Percentiles rank a stretch among this genome's conserved stretches.
Conservation (phyloP, 2,329 filamentous ascomycete species). For the Colletotrichum tanaceti region DNA sequence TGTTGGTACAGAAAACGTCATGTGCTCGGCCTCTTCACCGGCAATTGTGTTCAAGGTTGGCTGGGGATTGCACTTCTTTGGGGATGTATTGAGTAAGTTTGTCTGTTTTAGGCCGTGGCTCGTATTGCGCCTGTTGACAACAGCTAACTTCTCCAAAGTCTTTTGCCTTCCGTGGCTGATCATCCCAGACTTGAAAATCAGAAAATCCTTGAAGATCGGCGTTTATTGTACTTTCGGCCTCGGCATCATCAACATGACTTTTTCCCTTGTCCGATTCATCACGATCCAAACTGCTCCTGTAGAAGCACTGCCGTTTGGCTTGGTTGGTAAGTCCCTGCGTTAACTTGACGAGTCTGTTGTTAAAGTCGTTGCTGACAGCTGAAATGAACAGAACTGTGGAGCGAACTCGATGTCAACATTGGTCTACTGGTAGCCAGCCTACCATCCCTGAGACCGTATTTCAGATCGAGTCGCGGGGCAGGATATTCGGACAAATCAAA, state of each 20-base stretch:
- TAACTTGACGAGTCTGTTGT: neutral
- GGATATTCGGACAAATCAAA: slow-evolving; percentile 31
- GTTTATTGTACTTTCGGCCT: slow-evolving; percentile 36
- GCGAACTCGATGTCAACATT: slow-evolving; percentile 33
- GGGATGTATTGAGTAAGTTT: slow-evolving; percentile 18
- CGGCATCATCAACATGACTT: slow-evolving; percentile 37
- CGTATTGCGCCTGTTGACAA: neutral
- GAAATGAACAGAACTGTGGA: slow-evolving; percentile 24
- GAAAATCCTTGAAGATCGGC: slow-evolving; percentile 21
- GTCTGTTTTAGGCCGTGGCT: too few relatives aligned
- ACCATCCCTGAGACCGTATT: slow-evolving; percentile 33
- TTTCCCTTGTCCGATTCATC: slow-evolving; percentile 35
- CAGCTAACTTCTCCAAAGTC: slow-evolving; percentile 3
- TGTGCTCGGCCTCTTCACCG: slow-evolving; percentile 31
- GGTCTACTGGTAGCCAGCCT: slow-evolving; percentile 32
- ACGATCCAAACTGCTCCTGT: slow-evolving; percentile 31
- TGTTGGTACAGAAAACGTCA: slow-evolving; percentile 20
- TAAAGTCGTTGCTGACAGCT: neutral
- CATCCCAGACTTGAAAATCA: slow-evolving; percentile 33
- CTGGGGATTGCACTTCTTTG: slow-evolving; percentile 36
- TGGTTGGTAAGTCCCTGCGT: slow-evolving; percentile 18
- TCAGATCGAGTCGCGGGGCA: slow-evolving; percentile 24
- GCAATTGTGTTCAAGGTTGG: slow-evolving; percentile 33
- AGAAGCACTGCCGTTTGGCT: slow-evolving; percentile 27
- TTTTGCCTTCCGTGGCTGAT: slow-evolving; percentile 32